A percentile compares a stretch with the other conserved stretches of the same genome.
Conservation (phyloP, 1,284 basidiomycete genomes). For the Exobasidium rhododendri region DNA sequence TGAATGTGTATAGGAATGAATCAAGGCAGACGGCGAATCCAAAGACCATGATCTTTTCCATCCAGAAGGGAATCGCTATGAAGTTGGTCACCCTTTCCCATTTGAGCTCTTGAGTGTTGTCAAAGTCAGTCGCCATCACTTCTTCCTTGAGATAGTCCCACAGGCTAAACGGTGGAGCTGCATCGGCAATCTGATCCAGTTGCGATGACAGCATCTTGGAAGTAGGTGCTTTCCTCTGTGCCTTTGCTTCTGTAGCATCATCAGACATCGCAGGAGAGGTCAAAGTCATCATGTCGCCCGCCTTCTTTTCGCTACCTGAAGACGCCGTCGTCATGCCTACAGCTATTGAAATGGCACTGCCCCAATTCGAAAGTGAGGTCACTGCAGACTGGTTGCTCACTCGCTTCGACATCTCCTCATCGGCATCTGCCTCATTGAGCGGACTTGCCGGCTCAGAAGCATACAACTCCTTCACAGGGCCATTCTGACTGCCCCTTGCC, state of each 20-base stretch:
- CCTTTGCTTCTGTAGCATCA: neutral
- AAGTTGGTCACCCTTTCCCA: constrained; percentile 99
- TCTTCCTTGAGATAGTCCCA: constrained; percentile 85
- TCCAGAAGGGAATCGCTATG: constrained; percentile 81
- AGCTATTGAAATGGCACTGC: neutral
- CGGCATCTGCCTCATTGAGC: neutral
- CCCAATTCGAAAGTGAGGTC: neutral
- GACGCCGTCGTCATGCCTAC: neutral
- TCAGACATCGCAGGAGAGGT: neutral
- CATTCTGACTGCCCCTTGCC: neutral
- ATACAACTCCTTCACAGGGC: neutral
- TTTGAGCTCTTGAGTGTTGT: constrained; percentile 86
- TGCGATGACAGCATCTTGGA: constrained; percentile 3
- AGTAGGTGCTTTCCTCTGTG: neutral
- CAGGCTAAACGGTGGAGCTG: constrained; percentile 60
- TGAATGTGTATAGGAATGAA: constrained; percentile 96
- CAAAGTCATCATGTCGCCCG: neutral
- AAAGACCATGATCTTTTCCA: constrained; percentile 92
- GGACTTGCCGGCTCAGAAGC: neutral
- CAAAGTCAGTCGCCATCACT: constrained; percentile 81
- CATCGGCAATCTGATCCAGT: constrained; percentile 10
- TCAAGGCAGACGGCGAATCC: constrained; percentile 92
- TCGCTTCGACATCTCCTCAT: neutral
- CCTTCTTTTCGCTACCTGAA: neutral
- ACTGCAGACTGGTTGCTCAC: neutral